phyloP scores from a whole-genome alignment of 2,329 filamentous ascomycete genomes.

The Penicillium occitanis region DNA sequence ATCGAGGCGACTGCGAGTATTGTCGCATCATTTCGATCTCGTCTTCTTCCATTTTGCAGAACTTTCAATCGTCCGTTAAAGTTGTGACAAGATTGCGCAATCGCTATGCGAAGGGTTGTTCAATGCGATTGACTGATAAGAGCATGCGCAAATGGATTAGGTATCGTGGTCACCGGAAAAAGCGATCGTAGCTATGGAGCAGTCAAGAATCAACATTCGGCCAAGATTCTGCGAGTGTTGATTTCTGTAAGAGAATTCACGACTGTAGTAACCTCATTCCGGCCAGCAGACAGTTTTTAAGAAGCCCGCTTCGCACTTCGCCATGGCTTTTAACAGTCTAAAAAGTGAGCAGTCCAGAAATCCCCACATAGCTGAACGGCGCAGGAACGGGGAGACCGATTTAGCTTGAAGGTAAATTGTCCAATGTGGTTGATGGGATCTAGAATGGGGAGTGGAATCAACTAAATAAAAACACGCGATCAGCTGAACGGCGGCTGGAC shows the following conservation, averaged over 20 bases:
- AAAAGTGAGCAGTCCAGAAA: neutral
- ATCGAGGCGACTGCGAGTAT: conserved; percentile 34
- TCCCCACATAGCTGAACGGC: conserved; percentile 11
- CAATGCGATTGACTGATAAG: neutral
- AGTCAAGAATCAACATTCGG: neutral
- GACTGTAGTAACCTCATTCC: neutral
- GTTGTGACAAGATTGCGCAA: neutral
- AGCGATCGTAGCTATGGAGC: neutral
- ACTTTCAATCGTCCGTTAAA: neutral
- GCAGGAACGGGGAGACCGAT: conserved; percentile 1
- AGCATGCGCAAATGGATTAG: neutral
- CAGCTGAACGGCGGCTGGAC: conserved; percentile 1
- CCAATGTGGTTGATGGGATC: conserved; percentile 2
- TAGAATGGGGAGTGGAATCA: neutral
- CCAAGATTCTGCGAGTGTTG: neutral
- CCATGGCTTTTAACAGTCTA: neutral
- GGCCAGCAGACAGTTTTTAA: conserved; percentile 1
- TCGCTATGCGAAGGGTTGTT: neutral
- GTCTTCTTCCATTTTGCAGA: conserved; percentile 32
- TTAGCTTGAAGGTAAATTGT: conserved; percentile 6
- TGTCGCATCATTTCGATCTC: conserved; percentile 29
- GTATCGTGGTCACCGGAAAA: neutral
- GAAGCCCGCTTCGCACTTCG: neutral
- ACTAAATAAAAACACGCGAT: neutral
- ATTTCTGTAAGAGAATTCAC: neutral